Evolutionary conservation across 2,329 filamentous ascomycete species (phyloP), one percentile per base, ranked within the genome.

Genomic region (Pyrenophora seminiperda): DNA sequence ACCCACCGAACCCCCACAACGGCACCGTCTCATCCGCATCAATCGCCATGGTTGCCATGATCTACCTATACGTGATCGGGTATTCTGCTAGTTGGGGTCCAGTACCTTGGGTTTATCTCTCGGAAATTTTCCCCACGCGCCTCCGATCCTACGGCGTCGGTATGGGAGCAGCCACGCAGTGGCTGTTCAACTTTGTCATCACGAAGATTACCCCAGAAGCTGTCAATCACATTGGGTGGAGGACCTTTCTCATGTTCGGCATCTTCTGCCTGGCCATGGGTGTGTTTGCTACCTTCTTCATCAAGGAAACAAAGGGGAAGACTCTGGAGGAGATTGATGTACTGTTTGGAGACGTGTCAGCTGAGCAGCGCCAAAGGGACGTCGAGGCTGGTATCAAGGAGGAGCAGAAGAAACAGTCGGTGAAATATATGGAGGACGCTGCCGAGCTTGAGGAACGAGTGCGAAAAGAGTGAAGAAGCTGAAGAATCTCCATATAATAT

Each of bases 31-130:
- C 66, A 20, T 69, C 61, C 36, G 80, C 77, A 14, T 84, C 84
- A 11, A 82, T 84, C 46, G 81, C 82, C 0, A 84, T 84, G 27
- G 79, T 88, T 51, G 84, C 86, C 71, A 88, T 90, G 77, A 88
- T 90, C 75, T 90, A 89, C 64, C 77, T 90, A 0, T 90, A 85
- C 83, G 89, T 87, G 0, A 83, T 81, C 0, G 85, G 86, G 70
- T 91, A 91, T 74, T 89, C 85, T 0, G 86, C 76, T 2, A 73
- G 82, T 0, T 89, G 86, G 86, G 89, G 89, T 65, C 86, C 86
- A 2, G 88, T 85, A 0, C 88, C 87, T 0, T 91, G 88, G 88
- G 86, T 91, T 17, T 75, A 89, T 65, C 89, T 89, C 76, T 72
- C 68, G 0, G 87, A 91, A 71, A 90, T 91, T 78, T 91, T 90